Conservation (phyloP, 495 filamentous ascomycete genomes). For the Stereocaulon alpinum region DNA sequence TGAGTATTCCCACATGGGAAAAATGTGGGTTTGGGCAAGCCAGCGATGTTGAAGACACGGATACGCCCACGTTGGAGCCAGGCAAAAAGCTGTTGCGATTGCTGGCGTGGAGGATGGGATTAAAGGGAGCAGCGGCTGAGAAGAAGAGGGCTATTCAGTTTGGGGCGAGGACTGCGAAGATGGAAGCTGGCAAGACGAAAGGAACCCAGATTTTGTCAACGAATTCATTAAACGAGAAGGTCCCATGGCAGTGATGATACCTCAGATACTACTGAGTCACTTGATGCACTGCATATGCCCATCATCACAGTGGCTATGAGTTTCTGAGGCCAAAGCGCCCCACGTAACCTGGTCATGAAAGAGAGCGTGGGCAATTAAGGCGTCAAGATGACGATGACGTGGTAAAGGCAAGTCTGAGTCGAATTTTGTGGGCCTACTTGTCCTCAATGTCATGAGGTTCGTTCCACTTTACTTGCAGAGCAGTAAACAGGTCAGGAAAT, state of each 20-base stretch:
- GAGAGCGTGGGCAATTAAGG: constrained; percentile 8
- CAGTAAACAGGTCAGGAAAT: too few species aligned
- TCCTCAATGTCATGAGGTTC: background rate
- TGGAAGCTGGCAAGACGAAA: constrained; percentile 62
- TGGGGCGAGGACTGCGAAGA: constrained; percentile 75
- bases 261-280: constrained; percentile 31
- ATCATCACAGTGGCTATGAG: constrained; percentile 8
- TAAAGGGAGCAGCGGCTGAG: constrained; percentile 59
- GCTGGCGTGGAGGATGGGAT: constrained; percentile 62
- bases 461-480: too few species aligned
- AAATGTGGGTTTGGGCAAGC: constrained; percentile 53
- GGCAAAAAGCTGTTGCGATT: constrained; percentile 76
- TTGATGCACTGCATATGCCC: constrained; percentile 2
- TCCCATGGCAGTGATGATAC: constrained; percentile 24
- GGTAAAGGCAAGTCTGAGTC: constrained; percentile 48
- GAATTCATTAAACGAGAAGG: constrained; percentile 16
- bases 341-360: constrained; percentile 6
- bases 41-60: constrained; percentile 25
- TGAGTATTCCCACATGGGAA: constrained; percentile 61
- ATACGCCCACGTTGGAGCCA: constrained; percentile 44
- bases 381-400: constrained; percentile 23
- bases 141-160: constrained; percentile 95
- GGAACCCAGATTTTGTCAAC: constrained; percentile 49
- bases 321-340: constrained; percentile 10
- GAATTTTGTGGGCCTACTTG: background rate